Conservation (phyloP, 331 rosid genomes). For the Malus hybrid region DNA sequence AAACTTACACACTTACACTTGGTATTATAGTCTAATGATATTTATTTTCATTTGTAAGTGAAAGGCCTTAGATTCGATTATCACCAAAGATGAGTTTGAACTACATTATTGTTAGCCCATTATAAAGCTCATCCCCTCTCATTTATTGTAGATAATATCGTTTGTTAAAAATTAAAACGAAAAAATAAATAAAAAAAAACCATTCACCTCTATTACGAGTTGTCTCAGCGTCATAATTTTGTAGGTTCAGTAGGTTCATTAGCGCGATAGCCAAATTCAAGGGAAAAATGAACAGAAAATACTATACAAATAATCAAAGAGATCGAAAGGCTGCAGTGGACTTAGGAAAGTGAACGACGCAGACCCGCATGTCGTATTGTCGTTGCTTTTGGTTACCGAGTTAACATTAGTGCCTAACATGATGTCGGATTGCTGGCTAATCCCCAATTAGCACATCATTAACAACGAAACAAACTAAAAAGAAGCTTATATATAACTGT, state of each 20-base stretch:
- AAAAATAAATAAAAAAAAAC: too few species aligned
- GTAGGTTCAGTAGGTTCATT: not conserved
- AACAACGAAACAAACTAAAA: not conserved
- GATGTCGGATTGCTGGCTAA: constrained; percentile 13
- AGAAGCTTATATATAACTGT: too few species aligned
- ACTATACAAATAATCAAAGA: not conserved
- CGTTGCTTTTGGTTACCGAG: not conserved
- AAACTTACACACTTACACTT: too few species aligned
- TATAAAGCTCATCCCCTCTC: accelerated
- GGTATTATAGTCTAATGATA: accelerated
- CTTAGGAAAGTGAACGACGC: not conserved
- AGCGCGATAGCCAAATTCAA: not conserved
- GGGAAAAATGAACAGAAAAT: not conserved
- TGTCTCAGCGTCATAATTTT: too few species aligned
- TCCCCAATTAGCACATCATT: not conserved
- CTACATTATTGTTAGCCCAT: too few species aligned
- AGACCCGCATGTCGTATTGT: not conserved
- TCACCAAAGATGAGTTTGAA: accelerated
- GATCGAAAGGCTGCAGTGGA: too few species aligned
- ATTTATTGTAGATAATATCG: too few species aligned
- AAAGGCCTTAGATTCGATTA: too few species aligned
- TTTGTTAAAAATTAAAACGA: too few species aligned
- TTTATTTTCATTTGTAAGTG: too few species aligned
- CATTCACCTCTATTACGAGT: too few species aligned
- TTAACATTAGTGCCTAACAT: not conserved